Evolutionary conservation across 345 rosid genomes (phyloP).

Genomic region (Gossypium thurberi): DNA sequence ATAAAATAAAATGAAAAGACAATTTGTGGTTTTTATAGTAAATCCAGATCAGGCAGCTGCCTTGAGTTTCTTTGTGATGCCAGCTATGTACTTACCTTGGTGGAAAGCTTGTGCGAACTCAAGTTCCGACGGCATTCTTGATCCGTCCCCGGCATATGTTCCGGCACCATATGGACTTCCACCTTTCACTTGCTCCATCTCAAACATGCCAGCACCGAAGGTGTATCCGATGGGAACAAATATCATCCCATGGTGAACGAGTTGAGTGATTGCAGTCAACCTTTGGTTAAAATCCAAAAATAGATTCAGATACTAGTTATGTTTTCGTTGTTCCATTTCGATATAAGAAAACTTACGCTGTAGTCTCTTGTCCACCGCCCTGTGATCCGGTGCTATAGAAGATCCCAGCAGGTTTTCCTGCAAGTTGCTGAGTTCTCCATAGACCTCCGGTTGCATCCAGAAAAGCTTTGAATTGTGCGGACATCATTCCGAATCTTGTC

Average conservation of each 20-base stretch:
- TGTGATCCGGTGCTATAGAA: slow-evolving; percentile 98
- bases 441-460: slow-evolving; percentile 89
- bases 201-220: slow-evolving; percentile 95
- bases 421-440: slow-evolving; percentile 90
- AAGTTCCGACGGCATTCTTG: slow-evolving; percentile 76
- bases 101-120: slow-evolving; percentile 89
- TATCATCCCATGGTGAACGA: slow-evolving; percentile 94
- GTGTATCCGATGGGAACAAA: slow-evolving; percentile 93
- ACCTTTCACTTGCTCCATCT: slow-evolving; percentile 88
- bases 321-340: not conserved
- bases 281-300: slow-evolving; percentile 23
- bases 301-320: not conserved
- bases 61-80: slow-evolving; percentile 86
- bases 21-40: slow-evolving; percentile 8
- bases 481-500: slow-evolving; percentile 97
- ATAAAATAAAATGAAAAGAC: slow-evolving; percentile 9
- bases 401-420: slow-evolving; percentile 96
- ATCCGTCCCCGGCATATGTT: slow-evolving; percentile 86
- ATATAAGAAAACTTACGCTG: slow-evolving; percentile 53
- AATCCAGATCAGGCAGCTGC: slow-evolving; percentile 34
- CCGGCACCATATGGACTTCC: slow-evolving; percentile 98
- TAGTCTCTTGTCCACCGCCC: slow-evolving; percentile 98
- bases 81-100: slow-evolving; percentile 88
- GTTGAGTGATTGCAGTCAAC: slow-evolving; percentile 91
- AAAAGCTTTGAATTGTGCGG: slow-evolving; percentile 96